A percentile compares a stretch with the other conserved stretches of the same genome.
Evolutionary conservation across 495 filamentous ascomycete genomes (phyloP).

Genomic region (Umbilicaria muhlenbergii): DNA sequence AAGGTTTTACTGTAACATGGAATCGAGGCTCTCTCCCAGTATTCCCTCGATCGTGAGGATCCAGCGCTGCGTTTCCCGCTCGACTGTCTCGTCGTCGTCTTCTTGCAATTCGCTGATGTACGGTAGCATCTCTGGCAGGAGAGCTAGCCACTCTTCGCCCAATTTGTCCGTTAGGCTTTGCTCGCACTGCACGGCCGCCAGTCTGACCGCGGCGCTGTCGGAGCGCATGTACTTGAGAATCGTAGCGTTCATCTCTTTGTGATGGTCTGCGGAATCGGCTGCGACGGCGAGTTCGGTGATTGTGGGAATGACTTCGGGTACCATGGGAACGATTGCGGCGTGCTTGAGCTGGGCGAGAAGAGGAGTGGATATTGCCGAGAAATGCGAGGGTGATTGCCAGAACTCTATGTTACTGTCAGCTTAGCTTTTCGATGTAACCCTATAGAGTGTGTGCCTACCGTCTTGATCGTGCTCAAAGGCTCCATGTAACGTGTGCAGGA

Average conservation of each 20-base stretch:
- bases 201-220: slow-evolving; percentile 44
- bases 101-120: slow-evolving; percentile 89
- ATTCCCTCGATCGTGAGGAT: slow-evolving; percentile 75
- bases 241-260: slow-evolving; percentile 65
- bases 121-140: slow-evolving; percentile 88
- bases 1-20: slow-evolving; percentile 77
- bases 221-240: slow-evolving; percentile 65
- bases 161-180: slow-evolving; percentile 58
- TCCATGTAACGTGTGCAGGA: slow-evolving; percentile 51
- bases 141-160: slow-evolving; percentile 80
- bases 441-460: slow-evolving; percentile 20
- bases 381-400: slow-evolving; percentile 88
- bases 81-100: slow-evolving; percentile 85
- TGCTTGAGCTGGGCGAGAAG: slow-evolving; percentile 53
- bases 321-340: slow-evolving; percentile 29
- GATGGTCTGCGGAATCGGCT: slow-evolving; percentile 67
- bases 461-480: slow-evolving; percentile 72
- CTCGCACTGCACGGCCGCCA: slow-evolving; percentile 68
- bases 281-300: slow-evolving; percentile 66
- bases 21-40: slow-evolving; percentile 72
- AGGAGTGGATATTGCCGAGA: slow-evolving; percentile 48
- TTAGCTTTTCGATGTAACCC: slow-evolving; percentile 2
- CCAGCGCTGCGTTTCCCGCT: slow-evolving; percentile 74
- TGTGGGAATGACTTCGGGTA: slow-evolving; percentile 32
- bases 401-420: slow-evolving; percentile 28